A percentile compares a stretch with the other conserved stretches of the same genome.
These are phyloP conservation scores for Fusarium nanum DNA, from an alignment of 2,329 filamentous ascomycete species.

Conservation along the genomic window DNA sequence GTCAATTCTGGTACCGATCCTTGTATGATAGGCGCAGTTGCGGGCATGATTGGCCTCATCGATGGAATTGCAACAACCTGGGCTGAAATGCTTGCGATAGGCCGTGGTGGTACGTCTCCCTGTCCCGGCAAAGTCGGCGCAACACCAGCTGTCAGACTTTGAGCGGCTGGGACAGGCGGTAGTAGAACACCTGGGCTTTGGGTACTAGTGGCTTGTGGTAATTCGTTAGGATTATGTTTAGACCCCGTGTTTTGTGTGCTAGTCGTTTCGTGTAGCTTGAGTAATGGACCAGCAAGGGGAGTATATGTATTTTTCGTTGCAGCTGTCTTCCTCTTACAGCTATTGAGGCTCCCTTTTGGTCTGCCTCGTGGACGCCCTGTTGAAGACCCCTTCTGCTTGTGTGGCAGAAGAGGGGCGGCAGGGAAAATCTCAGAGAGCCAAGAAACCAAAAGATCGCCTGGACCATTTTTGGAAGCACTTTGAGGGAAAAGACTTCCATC, in stretches of 20 bases:
- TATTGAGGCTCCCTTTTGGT: conserved; percentile 64
- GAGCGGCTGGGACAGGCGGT: not conserved
- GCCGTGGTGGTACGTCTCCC: not conserved
- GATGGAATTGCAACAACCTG: conserved; percentile 1
- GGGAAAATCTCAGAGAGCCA: conserved; percentile 75
- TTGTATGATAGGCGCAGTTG: not conserved
- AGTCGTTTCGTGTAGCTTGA: not conserved
- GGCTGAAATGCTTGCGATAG: not conserved
- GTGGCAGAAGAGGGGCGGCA: conserved; percentile 43
- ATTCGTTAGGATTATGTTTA: conserved; percentile 2
- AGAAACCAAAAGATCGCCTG: conserved; percentile 68
- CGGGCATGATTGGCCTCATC: not conserved
- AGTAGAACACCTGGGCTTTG: not conserved
- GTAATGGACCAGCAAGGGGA: conserved; percentile 5
- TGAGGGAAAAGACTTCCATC: conserved; percentile 64
- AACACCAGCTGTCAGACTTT: not conserved
- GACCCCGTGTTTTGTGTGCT: not conserved
- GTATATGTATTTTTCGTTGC: conserved; percentile 49
- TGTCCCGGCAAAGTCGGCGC: not conserved
- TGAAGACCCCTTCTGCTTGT: conserved; percentile 2
- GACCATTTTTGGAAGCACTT: conserved; percentile 67
- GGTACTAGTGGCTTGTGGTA: not conserved
- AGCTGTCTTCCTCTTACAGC: conserved; percentile 37
- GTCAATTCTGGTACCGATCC: not conserved
- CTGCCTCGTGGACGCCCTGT: conserved; percentile 61